A percentile compares a stretch with the other conserved stretches of the same genome.
phyloP scores from a whole-genome alignment of 1,139 yeast genomes.

The Hyphopichia khmerensis region DNA sequence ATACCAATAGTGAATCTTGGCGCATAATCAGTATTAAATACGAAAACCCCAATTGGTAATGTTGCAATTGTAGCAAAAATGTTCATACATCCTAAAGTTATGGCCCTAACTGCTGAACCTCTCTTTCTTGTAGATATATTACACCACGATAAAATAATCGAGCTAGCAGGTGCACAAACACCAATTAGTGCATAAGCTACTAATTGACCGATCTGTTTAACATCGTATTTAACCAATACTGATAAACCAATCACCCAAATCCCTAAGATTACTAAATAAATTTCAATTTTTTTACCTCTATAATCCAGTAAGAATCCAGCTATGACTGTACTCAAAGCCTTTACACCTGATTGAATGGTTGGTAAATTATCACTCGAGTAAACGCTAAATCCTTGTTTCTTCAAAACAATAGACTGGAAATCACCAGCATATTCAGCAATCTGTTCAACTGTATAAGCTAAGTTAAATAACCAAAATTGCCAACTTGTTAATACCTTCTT shows the following conservation, averaged over 20 bases:
- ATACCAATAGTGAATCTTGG: not conserved
- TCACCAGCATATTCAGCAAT: not conserved
- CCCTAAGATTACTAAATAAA: not conserved
- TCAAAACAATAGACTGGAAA: slow-evolving; percentile 1
- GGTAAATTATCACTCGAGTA: slow-evolving; percentile 5
- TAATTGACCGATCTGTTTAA: not conserved
- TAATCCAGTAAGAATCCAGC: slow-evolving; percentile 5
- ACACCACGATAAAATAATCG: not conserved
- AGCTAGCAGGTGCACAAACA: not conserved
- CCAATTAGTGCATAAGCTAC: slow-evolving; percentile 1
- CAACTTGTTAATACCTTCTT: not conserved
- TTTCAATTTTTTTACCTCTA: slow-evolving; percentile 3
- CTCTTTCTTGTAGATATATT: not conserved
- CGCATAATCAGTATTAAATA: not conserved
- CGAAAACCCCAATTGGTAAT: not conserved
- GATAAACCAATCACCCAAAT: not conserved
- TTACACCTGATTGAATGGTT: slow-evolving; percentile 7
- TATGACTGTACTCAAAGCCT: slow-evolving; percentile 4
- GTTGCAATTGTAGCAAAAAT: not conserved
- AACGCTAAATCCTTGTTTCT: slow-evolving; percentile 2
- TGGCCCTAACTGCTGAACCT: not conserved
- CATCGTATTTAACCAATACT: slow-evolving; percentile 1
- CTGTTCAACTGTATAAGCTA: slow-evolving; percentile 1
- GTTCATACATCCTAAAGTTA: not conserved
- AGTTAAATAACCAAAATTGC: slow-evolving; percentile 3